Evolutionary conservation across 192 early-diverging fungal genomes (phyloP), one percentile per base, ranked within the genome.

Genomic region (Gigaspora rosea): DNA sequence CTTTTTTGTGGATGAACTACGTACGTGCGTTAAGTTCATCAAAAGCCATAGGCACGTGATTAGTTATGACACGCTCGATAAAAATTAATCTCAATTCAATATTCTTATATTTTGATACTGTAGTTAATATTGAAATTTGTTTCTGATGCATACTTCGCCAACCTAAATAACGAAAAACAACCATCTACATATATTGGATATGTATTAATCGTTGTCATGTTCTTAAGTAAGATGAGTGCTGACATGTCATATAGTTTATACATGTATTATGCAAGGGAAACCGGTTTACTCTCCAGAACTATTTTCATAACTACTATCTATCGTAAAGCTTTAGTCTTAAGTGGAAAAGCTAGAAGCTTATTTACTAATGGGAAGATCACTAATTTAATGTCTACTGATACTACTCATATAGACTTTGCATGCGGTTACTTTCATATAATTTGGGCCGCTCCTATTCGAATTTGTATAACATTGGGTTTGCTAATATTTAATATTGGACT

Each of bases 301-400:
- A 48, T 57, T 3, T 52, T 88, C 58, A 85, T 88, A 59, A 79
- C 86, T 33, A 73, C 75, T 52, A 85, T 88, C 49, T 88, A 88
- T 76, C 83, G 82, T 58, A 88, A 88, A 62, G 78, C 80, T 51
- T 79, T 88, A 35, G 51, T 82, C n/a, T 75, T 88, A n/a, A 85
- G 84, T 27, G 77, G 82, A 51, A 86, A 84, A 66, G 86, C 85
- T 80, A 82, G 1, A 70, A 80, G 4, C 78, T 80, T 71, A n/a
- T 71, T 88, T 13, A 76, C 83, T 51, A 80, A 86, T 46, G 92
- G 92, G 49, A 91, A 87, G 64, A 87, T 94, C n/a, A 88, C 92
- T 47, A 94, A 92, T 73, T 79, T 94, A 75, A 91, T 93, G 82
- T 89, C 90, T 8, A 89, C 90, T 0, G 94, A 95, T 73, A 83